Percentiles rank a stretch among this genome's conserved stretches.
Conservation (phyloP, 108 stramenopile species). For the Skeletonema tropicum region DNA sequence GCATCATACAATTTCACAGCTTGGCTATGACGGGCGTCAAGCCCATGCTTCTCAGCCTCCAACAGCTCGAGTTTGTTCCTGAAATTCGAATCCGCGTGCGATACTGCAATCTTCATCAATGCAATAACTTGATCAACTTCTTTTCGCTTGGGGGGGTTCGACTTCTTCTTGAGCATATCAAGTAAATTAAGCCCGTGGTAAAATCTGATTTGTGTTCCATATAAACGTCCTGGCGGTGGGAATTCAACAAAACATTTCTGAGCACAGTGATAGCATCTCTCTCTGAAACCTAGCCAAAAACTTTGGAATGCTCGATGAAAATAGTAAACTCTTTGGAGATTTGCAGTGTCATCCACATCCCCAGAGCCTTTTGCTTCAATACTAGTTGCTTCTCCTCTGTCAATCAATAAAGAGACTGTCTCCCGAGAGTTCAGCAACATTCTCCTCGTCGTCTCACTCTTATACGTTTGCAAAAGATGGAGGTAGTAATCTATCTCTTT, state of each 20-base stretch:
- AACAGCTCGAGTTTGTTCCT: too few species aligned
- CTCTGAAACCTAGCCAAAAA: not conserved
- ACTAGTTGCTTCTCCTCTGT: not conserved
- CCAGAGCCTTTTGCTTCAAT: not conserved
- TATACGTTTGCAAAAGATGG: conserved; percentile 1
- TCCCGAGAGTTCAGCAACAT: not conserved
- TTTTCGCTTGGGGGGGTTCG: too few species aligned
- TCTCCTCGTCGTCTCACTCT: not conserved
- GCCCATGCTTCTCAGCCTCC: too few species aligned
- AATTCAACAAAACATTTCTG: not conserved
- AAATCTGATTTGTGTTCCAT: too few species aligned
- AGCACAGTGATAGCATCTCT: not conserved
- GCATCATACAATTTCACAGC: too few species aligned
- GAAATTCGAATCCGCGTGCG: too few species aligned
- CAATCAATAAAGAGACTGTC: not conserved
- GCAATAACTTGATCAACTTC: too few species aligned
- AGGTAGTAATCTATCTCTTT: conserved; percentile 8
- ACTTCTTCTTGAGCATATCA: too few species aligned
- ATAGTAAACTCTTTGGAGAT: not conserved
- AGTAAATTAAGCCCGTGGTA: too few species aligned
- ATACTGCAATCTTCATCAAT: too few species aligned
- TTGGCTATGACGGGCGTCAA: too few species aligned
- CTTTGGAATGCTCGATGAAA: not conserved
- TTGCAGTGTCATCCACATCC: not conserved
- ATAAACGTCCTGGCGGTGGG: too few species aligned